Evolutionary conservation across 768 basidiomycete genomes (phyloP).

Genomic region (Hygrophorus russula): DNA sequence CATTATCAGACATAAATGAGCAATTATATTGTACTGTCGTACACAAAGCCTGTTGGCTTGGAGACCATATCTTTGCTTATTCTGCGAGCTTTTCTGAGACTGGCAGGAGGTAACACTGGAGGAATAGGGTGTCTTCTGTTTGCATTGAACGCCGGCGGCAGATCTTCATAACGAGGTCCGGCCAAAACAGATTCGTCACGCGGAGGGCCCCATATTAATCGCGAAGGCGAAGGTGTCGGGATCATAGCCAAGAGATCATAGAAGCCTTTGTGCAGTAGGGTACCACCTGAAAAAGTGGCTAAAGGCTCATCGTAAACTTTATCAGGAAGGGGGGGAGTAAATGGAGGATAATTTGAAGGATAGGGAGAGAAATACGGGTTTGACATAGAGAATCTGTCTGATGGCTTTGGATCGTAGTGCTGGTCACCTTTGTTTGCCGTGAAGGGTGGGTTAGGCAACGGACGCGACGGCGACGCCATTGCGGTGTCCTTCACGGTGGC

Average conservation of each 20-base stretch:
- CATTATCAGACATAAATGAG: conserved; percentile 14
- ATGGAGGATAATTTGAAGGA: conserved; percentile 26
- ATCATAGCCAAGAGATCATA: conserved; percentile 77
- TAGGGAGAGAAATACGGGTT: conserved; percentile 29
- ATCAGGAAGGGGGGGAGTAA: conserved; percentile 21
- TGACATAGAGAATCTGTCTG: conserved; percentile 18
- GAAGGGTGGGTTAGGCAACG: conserved; percentile 19
- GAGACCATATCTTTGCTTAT: conserved; percentile 89
- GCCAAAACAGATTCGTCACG: conserved; percentile 35
- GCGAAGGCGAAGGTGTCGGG: conserved; percentile 58
- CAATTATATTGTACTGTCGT: conserved; percentile 18
- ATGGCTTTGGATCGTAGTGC: conserved; percentile 15
- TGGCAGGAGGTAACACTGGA: conserved; percentile 12
- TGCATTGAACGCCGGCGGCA: conserved; percentile 21
- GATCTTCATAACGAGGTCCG: conserved; percentile 62
- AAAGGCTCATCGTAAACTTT: conserved; percentile 31
- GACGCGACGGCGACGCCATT: conserved; percentile 9
- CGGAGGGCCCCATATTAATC: conserved; percentile 45
- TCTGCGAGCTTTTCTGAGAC: conserved; percentile 41
- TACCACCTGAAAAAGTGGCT: conserved; percentile 52
- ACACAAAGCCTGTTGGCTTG: conserved; percentile 75
- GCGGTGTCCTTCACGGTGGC: background rate
- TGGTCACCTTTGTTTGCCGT: conserved; percentile 17
- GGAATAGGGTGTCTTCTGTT: conserved; percentile 19
- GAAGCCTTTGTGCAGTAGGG: conserved; percentile 81